Percentiles rank a stretch among this genome's conserved stretches.
Conservation (phyloP, 768 basidiomycete genomes). For the Sistotremastrum niveocremeum region DNA sequence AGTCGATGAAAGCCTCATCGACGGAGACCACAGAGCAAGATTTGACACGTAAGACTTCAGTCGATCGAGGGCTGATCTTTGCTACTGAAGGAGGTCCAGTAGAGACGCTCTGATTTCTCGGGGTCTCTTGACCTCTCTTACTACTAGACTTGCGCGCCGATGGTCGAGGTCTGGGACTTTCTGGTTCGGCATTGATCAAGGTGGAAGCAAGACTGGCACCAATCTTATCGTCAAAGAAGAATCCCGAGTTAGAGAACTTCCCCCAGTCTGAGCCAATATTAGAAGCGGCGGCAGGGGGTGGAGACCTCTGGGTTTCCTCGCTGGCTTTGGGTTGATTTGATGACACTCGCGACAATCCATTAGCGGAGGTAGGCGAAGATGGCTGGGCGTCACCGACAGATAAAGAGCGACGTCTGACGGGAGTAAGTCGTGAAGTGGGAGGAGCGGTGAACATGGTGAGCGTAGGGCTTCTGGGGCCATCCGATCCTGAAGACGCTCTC, state of each 20-base stretch:
- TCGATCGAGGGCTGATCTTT: no score
- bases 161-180: slow-evolving; percentile 25
- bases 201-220: slow-evolving; percentile 39
- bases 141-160: slow-evolving; percentile 22
- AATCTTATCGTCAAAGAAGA: slow-evolving; percentile 28
- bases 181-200: slow-evolving; percentile 30
- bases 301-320: background rate
- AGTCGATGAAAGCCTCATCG: slow-evolving; percentile 75
- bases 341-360: slow-evolving; percentile 1
- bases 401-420: slow-evolving; percentile 20
- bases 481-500: slow-evolving; percentile 29
- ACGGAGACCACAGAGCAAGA: slow-evolving; percentile 32
- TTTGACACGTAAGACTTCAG: no score
- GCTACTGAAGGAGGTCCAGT: no score
- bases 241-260: slow-evolving; percentile 56
- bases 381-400: slow-evolving; percentile 13
- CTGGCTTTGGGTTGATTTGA: slow-evolving; percentile 14
- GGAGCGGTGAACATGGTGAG: slow-evolving; percentile 19
- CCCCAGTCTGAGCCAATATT: slow-evolving; percentile 42
- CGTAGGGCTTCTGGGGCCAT: slow-evolving; percentile 14
- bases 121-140: slow-evolving; percentile 13
- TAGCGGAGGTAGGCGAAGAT: no score
- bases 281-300: slow-evolving; percentile 15
- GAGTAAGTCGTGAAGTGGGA: slow-evolving; percentile 6
- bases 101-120: slow-evolving; percentile 2